Evolutionary conservation across 495 filamentous ascomycete genomes (phyloP).

Genomic region (Aspergillus cavernicola): DNA sequence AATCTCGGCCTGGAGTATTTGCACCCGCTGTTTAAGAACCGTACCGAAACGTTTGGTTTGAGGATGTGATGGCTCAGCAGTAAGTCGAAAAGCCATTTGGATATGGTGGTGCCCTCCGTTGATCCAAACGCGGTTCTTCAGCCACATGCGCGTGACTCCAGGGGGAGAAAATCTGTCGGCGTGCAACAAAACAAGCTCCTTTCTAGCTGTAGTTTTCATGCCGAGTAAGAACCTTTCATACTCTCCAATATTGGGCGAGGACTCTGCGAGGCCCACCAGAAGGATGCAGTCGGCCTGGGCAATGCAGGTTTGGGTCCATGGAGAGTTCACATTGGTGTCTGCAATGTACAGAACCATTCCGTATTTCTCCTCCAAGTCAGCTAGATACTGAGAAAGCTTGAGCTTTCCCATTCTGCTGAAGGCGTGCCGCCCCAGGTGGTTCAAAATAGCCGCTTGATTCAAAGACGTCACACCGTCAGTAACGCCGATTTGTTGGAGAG

Average conservation of each 20-base stretch:
- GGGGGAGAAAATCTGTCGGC: constrained; percentile 82
- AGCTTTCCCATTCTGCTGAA: constrained; percentile 97
- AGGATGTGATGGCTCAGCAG: constrained; percentile 70
- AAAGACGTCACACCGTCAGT: constrained; percentile 86
- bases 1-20: constrained; percentile 92
- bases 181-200: constrained; percentile 91
- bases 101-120: constrained; percentile 99
- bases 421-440: constrained; percentile 90
- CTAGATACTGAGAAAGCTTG: constrained; percentile 92
- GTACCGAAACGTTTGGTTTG: constrained; percentile 74
- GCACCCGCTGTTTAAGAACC: constrained; percentile 88
- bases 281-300: constrained; percentile 93
- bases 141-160: constrained; percentile 81
- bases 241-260: constrained; percentile 84
- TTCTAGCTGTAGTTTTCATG: constrained; percentile 94
- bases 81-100: constrained; percentile 88
- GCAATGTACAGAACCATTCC: constrained; percentile 94
- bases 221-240: constrained; percentile 94
- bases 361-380: constrained; percentile 95
- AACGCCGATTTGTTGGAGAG: constrained; percentile 82
- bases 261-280: constrained; percentile 86
- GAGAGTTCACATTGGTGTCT: constrained; percentile 93
- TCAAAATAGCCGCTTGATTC: constrained; percentile 89
- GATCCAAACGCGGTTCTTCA: constrained; percentile 93
- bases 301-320: constrained; percentile 98